Evolutionary conservation across 345 rosid species (phyloP).

Genomic region (Firmiana major): DNA sequence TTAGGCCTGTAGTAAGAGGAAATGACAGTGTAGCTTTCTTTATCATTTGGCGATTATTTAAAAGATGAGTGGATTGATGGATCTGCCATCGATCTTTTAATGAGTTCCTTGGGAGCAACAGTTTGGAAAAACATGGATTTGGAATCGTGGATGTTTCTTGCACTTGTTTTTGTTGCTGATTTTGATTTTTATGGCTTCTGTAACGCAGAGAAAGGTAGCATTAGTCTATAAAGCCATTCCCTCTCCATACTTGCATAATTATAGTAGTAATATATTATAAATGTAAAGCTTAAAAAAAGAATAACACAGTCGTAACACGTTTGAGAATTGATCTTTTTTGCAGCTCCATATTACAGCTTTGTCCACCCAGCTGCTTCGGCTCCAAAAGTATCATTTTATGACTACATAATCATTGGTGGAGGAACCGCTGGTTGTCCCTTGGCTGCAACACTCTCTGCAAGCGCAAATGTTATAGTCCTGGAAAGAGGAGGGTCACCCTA

Average conservation of each 20-base stretch:
- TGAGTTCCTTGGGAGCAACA: background rate
- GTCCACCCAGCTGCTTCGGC: constrained; percentile 58
- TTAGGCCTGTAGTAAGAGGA: constrained; percentile 9
- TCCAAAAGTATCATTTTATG: constrained; percentile 39
- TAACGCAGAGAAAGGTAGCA: constrained; percentile 44
- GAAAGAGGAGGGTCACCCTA: constrained; percentile 84
- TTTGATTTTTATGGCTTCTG: constrained; percentile 32
- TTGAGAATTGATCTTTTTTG: background rate
- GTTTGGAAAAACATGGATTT: constrained; percentile 18
- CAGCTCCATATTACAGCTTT: constrained; percentile 57
- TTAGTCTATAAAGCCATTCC: background rate
- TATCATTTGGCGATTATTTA: background rate
- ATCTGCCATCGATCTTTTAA: background rate
- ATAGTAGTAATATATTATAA: background rate
- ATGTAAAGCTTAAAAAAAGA: background rate
- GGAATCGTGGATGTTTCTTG: constrained; percentile 17
- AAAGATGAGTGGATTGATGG: background rate
- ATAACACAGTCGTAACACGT: background rate
- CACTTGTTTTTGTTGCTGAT: constrained; percentile 18
- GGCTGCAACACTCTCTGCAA: constrained; percentile 68
- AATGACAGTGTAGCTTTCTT: background rate
- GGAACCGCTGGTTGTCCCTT: constrained; percentile 85
- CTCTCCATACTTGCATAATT: background rate
- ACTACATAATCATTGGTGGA: constrained; percentile 80
- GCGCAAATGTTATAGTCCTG: constrained; percentile 59